Conservation (phyloP, 306 rosid species). For the Lathyrus sativus region DNA sequence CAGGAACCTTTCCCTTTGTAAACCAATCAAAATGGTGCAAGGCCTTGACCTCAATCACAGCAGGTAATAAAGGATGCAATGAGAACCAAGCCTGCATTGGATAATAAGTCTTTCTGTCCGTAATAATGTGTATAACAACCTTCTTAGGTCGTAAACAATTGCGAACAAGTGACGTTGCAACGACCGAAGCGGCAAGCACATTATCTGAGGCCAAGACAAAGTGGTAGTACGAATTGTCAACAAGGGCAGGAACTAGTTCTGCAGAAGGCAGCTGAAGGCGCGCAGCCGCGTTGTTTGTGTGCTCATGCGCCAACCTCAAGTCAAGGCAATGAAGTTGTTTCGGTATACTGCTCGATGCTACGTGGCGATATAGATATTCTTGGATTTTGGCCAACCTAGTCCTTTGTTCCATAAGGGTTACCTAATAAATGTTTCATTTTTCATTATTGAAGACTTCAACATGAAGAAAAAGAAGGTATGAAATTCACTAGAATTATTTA, state of each 20-base stretch:
- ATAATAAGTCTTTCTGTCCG: constrained; percentile 86
- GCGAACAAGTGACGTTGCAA: constrained; percentile 78
- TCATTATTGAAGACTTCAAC: constrained; percentile 17
- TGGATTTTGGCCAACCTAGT: constrained; percentile 93
- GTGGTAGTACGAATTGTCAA: constrained; percentile 80
- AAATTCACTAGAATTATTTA: not conserved
- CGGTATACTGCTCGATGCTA: constrained; percentile 99
- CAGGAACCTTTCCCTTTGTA: constrained; percentile 92
- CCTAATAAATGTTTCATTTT: constrained; percentile 42
- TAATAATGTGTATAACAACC: constrained; percentile 85
- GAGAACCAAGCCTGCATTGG: constrained; percentile 99
- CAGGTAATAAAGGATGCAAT: constrained; percentile 78
- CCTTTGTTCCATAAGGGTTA: constrained; percentile 81
- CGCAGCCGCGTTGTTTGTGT: constrained; percentile 89
- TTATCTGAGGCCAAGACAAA: constrained; percentile 96
- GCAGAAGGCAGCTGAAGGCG: constrained; percentile 96
- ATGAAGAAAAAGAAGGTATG: constrained; percentile 1
- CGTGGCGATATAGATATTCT: constrained; percentile 91
- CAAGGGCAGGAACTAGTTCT: constrained; percentile 89
- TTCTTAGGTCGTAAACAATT: constrained; percentile 67
- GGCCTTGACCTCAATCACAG: constrained; percentile 95
- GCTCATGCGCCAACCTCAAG: constrained; percentile 83
- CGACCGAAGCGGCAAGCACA: constrained; percentile 88
- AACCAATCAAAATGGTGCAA: constrained; percentile 99
- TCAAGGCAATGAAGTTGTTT: constrained; percentile 96